Evolutionary conservation across 345 rosid species (phyloP), one percentile per base, ranked within the genome.

Genomic region (Syzygium aromaticum): DNA sequence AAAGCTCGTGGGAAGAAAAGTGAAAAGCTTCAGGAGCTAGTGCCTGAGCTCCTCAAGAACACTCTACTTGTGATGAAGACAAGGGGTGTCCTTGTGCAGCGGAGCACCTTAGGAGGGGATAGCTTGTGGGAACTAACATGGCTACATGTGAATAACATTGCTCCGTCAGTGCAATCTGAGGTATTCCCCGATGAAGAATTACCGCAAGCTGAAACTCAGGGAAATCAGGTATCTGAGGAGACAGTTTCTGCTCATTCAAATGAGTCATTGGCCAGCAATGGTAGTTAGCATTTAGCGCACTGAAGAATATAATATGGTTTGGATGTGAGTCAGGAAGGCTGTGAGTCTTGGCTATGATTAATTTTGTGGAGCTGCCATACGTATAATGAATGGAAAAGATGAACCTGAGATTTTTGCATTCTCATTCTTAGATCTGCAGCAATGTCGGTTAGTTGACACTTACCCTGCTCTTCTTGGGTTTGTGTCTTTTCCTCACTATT

Each of bases 51-150:
- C 82, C 96, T 98, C 3, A 98, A 96, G 94, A 94, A 95, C 92
- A 93, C 93, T 56, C 92, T 98, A 93, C 88, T 94, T 8, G 95
- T 90, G 85, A 96, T 98, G 99, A 96, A 98, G 94, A 89, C 93
- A 27, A 94, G 87, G 92, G 99, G 96, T 11, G 95, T 96, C 85
- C 96, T 97, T 43, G 87, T 94, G 85, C 99, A 95, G 86, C 95
- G 99, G 91, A 94, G 97, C 92, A 95, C 98, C 2, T 89, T 96
- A 8, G 98, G 98, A 84, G 98, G 99, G 88, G 99, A 96, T 90
- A 98, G 98, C 91, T 93, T 96, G 90, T 98, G 99, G 99, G 99
- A 98, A 88, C 90, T 95, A 53, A 96, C 99, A 53, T 98, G 99
- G 99, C 95, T 95, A 43, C 99, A 98, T 88, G 96, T 96, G 84